These are phyloP conservation scores for Cymodocea nodosa DNA, from an alignment of 116 monocot genomes.

Conservation along the genomic window DNA sequence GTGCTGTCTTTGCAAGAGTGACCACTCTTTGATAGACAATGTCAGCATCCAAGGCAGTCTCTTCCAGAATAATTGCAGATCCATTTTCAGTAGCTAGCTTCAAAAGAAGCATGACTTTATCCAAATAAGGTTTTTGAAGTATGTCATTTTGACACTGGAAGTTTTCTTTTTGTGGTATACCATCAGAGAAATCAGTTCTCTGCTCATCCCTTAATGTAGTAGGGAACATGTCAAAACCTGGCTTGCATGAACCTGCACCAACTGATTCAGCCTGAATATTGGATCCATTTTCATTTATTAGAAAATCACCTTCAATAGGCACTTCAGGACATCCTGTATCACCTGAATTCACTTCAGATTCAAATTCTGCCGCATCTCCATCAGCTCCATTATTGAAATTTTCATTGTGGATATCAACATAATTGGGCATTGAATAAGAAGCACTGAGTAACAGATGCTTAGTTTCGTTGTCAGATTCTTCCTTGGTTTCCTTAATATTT, in stretches of 20 bases:
- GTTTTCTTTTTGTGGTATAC: constrained; percentile 2
- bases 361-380: not conserved
- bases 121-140: constrained; percentile 18
- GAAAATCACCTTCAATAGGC: not conserved
- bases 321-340: not conserved
- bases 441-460: not conserved
- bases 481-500: not conserved
- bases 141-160: not conserved
- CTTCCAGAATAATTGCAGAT: constrained; percentile 47
- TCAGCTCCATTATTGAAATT: not conserved
- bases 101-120: constrained; percentile 43
- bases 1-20: constrained; percentile 61
- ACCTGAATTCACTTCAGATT: not conserved
- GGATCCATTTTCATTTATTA: not conserved
- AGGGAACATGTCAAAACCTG: not conserved
- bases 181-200: not conserved
- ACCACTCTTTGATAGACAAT: constrained; percentile 45
- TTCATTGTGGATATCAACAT: not conserved
- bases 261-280: not conserved
- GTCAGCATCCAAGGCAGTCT: constrained; percentile 50
- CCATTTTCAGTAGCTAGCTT: constrained; percentile 64
- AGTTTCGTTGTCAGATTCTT: not conserved
- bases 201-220: not conserved
- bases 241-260: not conserved
- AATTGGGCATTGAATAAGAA: not conserved